Base-by-base conservation (phyloP, 371 early-diverging fungal genomes). In the Fennellomyces sp. region DNA sequence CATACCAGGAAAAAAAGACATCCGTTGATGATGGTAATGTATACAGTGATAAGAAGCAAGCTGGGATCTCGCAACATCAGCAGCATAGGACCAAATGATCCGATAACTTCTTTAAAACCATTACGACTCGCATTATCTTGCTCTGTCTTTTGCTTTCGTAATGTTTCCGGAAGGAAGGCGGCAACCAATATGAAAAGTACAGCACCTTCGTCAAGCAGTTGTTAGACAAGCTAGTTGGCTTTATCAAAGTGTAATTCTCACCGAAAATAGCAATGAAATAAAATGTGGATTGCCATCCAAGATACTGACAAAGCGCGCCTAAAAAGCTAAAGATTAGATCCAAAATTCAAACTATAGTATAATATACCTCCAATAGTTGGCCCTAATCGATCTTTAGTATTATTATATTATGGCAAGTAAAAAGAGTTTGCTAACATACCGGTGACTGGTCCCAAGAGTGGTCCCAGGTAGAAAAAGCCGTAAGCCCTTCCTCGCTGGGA, bases 271-370 rank as follows among this genome's bases (percentile, higher is more conserved):
- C 80, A 63, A 85, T 70, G 58, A 86, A 75, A 66, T 83, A 87
- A 56, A 88, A 88, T 19, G 82, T 82, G 23, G 82, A 78, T 35
- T 81, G 71, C 90, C 90, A 90, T 13, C 84, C 85, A 15, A 80
- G 66, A 25, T 69, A 78, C 41, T 87, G 68, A 7, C 82, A 79
- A 3, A 90, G 72, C 21, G 80, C 69, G n/a, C n/a, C n/a, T n/a
- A n/a, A n/a, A n/a, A n/a, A n/a, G n/a, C n/a, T n/a, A n/a, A n/a
- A n/a, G n/a, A n/a, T n/a, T n/a, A n/a, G n/a, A n/a, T n/a, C n/a
- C n/a, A n/a, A n/a, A n/a, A n/a, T n/a, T n/a, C n/a, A n/a, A n/a
- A n/a, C n/a, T n/a, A n/a, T n/a, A n/a, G n/a, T n/a, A n/a, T n/a
- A n/a, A n/a, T n/a, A n/a, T n/a, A 6, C 87, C 87, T 30, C 50